Percentiles rank a stretch among this genome's conserved stretches.
These are phyloP conservation scores for Metschnikowia dekortorum DNA, from an alignment of 805 yeast species.

Conservation along the genomic window DNA sequence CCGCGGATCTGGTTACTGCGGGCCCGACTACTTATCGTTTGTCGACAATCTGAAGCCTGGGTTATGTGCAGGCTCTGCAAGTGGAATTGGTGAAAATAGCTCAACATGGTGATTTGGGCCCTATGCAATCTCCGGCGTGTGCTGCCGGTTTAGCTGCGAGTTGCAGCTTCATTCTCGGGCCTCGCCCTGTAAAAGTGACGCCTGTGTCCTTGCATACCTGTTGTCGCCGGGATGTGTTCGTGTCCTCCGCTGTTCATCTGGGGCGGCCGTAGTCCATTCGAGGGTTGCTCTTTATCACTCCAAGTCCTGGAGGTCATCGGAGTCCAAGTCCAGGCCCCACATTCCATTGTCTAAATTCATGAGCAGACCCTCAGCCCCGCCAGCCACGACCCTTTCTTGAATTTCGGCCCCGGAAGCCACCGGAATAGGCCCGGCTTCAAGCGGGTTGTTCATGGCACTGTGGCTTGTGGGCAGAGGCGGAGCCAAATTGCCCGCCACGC, in stretches of 20 bases:
- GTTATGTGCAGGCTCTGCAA: not conserved
- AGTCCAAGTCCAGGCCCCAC: constrained; percentile 1
- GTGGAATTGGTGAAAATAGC: not conserved
- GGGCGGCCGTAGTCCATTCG: no score
- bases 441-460: not conserved
- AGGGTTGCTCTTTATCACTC: not conserved
- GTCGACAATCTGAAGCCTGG: not conserved
- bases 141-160: not conserved
- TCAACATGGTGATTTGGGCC: not conserved
- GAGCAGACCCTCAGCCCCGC: not conserved
- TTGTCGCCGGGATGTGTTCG: no score
- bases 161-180: no score
- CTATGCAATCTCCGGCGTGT: no score
- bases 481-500: not conserved
- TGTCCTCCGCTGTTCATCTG: no score
- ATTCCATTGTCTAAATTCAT: not conserved
- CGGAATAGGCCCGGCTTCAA: not conserved
- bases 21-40: not conserved
- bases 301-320: not conserved
- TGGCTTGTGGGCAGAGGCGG: not conserved
- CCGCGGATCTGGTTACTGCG: not conserved
- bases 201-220: no score
- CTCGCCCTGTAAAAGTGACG: no score
- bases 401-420: not conserved
- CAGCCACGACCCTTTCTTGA: not conserved